Evolutionary conservation across 2,329 filamentous ascomycete species (phyloP).

Genomic region (Fusarium nygamai): DNA sequence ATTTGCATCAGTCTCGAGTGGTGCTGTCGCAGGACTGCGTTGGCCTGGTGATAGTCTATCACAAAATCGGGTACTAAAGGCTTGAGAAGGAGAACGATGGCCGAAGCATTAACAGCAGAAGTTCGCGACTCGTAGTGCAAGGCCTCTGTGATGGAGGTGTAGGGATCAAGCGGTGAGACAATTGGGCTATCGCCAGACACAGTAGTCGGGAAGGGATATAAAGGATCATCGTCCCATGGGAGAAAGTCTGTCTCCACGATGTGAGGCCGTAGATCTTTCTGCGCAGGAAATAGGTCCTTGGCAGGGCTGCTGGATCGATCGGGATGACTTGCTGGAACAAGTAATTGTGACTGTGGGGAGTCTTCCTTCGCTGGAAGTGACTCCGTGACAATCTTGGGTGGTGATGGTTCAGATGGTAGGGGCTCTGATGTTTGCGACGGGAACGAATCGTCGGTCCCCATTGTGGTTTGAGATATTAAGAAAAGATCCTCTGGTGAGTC

Average conservation of each 20-base stretch:
- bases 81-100: constrained; percentile 68
- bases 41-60: constrained; percentile 65
- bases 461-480: constrained; percentile 60
- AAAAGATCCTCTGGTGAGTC: constrained; percentile 54
- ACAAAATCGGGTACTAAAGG: constrained; percentile 65
- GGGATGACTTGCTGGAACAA: constrained; percentile 28
- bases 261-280: constrained; percentile 52
- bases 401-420: constrained; percentile 33
- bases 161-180: constrained; percentile 62
- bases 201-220: constrained; percentile 59
- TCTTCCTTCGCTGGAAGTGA: constrained; percentile 1
- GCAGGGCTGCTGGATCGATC: constrained; percentile 39
- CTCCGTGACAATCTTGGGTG: constrained; percentile 20
- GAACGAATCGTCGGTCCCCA: constrained; percentile 48
- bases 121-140: constrained; percentile 66
- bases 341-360: constrained; percentile 10
- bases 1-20: constrained; percentile 68
- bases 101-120: constrained; percentile 67
- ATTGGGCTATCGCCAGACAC: constrained; percentile 20
- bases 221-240: constrained; percentile 66
- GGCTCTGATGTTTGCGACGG: constrained; percentile 47
- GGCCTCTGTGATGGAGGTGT: constrained; percentile 62
- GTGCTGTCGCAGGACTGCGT: constrained; percentile 67
- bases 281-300: constrained; percentile 43
- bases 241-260: constrained; percentile 69